Evolutionary conservation across 768 basidiomycete genomes (phyloP).

Genomic region (Pholiota conissans): DNA sequence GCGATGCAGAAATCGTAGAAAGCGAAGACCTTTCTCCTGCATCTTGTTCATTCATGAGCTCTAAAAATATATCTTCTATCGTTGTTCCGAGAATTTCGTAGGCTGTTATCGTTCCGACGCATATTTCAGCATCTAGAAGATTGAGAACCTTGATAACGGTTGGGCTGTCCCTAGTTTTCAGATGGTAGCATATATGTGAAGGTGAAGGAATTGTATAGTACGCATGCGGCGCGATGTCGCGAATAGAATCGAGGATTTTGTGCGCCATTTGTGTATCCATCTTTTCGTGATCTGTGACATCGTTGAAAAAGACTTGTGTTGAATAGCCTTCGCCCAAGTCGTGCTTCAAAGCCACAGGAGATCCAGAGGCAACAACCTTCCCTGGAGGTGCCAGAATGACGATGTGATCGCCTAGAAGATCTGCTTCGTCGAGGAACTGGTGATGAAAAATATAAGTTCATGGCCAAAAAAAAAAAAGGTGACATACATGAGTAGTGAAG

Average conservation of each 20-base stretch:
- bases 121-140: conserved; percentile 43
- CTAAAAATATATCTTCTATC: conserved; percentile 81
- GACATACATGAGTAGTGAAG: conserved; percentile 74
- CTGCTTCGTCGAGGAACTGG: conserved; percentile 78
- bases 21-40: neutral
- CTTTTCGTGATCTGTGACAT: neutral
- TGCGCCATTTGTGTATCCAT: conserved; percentile 17
- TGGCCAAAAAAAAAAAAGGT: neutral
- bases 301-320: conserved; percentile 47
- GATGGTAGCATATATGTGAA: conserved; percentile 47
- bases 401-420: conserved; percentile 74
- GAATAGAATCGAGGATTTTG: conserved; percentile 42
- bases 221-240: conserved; percentile 43
- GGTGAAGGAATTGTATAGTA: conserved; percentile 41
- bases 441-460: neutral
- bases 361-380: conserved; percentile 68
- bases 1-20: neutral
- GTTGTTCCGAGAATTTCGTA: conserved; percentile 74
- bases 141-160: conserved; percentile 57
- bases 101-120: conserved; percentile 37
- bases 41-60: conserved; percentile 50
- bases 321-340: conserved; percentile 73
- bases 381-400: conserved; percentile 77
- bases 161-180: conserved; percentile 58
- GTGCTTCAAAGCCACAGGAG: conserved; percentile 72